A percentile compares a stretch with the other conserved stretches of the same genome.
phyloP scores from a whole-genome alignment of 768 basidiomycete species.

The Tricholoma sp. region DNA sequence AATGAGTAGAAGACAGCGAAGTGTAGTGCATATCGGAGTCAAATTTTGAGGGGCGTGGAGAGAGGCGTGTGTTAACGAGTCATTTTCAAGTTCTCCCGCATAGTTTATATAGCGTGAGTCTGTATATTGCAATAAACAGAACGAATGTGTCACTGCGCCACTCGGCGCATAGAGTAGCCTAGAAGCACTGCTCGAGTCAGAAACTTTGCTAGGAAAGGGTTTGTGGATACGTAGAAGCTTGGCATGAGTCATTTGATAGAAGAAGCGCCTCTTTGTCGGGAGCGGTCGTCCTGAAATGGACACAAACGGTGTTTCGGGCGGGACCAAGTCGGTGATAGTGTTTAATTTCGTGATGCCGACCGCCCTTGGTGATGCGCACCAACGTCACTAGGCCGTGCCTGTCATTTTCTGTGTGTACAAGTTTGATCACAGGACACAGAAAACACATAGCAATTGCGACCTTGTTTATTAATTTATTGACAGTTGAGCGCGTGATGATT shows the following conservation, averaged over 20 bases:
- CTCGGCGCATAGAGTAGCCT: neutral
- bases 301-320: neutral
- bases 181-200: neutral
- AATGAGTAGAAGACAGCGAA: neutral
- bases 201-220: neutral
- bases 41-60: neutral
- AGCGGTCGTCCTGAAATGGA: neutral
- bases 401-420: too few species aligned
- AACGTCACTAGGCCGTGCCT: too few species aligned
- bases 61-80: conserved; percentile 1
- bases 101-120: neutral
- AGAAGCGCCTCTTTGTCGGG: neutral
- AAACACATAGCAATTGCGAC: too few species aligned
- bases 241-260: conserved; percentile 1
- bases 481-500: too few species aligned
- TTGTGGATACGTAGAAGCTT: neutral
- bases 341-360: neutral
- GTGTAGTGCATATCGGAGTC: neutral
- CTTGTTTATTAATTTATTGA: too few species aligned
- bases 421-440: too few species aligned
- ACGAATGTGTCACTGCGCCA: neutral
- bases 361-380: too few species aligned
- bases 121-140: neutral
- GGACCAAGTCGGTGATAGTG: neutral
- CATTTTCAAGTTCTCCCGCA: neutral